These are phyloP conservation scores for Neonectria hederae DNA, from an alignment of 2,329 filamentous ascomycete genomes.

Conservation along the genomic window DNA sequence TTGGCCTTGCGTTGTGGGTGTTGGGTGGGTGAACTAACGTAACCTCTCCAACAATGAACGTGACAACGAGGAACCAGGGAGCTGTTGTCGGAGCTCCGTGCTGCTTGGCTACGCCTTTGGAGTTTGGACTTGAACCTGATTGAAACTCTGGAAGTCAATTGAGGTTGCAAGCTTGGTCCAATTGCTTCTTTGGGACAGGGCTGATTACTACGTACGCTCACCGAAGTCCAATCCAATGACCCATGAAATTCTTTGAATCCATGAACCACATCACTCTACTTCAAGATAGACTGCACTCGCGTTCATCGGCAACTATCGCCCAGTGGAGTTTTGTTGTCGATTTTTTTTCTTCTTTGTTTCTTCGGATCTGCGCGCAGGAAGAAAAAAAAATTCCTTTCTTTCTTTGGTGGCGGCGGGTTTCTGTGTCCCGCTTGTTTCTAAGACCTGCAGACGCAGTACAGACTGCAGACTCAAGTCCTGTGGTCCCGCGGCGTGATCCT, in stretches of 20 bases:
- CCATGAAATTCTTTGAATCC: too few relatives aligned
- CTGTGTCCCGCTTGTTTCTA: neutral
- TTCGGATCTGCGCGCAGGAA: slow-evolving; percentile 12
- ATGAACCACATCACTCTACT: neutral
- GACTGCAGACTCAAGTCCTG: neutral
- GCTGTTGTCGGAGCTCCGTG: neutral
- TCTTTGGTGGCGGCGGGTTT: slow-evolving; percentile 1
- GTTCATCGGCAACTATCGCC: slow-evolving; percentile 14
- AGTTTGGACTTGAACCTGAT: neutral
- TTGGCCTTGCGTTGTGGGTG: neutral
- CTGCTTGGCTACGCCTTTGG: neutral
- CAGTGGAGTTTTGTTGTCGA: slow-evolving; percentile 30
- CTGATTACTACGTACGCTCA: slow-evolving; percentile 17
- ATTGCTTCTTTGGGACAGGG: slow-evolving; percentile 31
- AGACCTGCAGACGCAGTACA: neutral
- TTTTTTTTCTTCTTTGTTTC: slow-evolving; percentile 25
- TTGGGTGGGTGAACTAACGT: neutral
- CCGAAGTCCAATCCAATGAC: slow-evolving; percentile 21
- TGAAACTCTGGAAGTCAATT: neutral
- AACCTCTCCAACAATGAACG: slow-evolving; percentile 6
- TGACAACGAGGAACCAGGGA: neutral
- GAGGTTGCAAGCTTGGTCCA: slow-evolving; percentile 27
- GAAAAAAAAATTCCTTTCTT: slow-evolving; percentile 12
- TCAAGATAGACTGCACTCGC: slow-evolving; percentile 12
- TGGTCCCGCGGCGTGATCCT: slow-evolving; percentile 24